Base-by-base conservation (phyloP, 495 filamentous ascomycete genomes). In the Aspergillus cristatus region DNA sequence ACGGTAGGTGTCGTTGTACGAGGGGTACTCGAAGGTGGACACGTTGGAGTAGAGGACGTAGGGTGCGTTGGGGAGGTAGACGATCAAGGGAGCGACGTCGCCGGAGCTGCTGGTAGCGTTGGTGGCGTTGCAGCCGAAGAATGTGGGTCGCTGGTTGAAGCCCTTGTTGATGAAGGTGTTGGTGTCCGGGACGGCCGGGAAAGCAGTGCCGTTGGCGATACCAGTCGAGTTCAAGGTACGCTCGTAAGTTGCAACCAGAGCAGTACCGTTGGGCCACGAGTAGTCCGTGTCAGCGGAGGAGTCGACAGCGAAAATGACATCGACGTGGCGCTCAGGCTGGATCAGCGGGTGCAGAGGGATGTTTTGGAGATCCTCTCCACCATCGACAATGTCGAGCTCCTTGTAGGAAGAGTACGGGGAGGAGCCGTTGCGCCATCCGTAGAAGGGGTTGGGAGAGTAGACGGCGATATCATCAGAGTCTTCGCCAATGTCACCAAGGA, bases 241-340 rank as follows among this genome's bases (percentile, higher is more conserved):
- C 50, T 84, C 65, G 63, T 91, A 95, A 18, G 84, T 87, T 14
- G 87, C 84, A 8, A 89, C 77, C 3, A 95, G 55, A 7, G 84
- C 68, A 7, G 87, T 85, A 24, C 86, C 90, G 60, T 94, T 93
- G 32, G 90, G 90, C 84, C 86, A 96, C 62, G 62, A 69, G 43
- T 66, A 68, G 8, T 60, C 55, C 0, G 82, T 90, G 58, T 96
- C 89, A 22, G 86, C 88, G 6, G 81, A 86, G 32, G 76, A 78
- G 60, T 97, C 90, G 44, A 94, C 65, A 15, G 89, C 90, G 55
- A 96, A 94, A 55, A 96, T 87, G 16, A 94, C 82, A 55, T 96
- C 91, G 35, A 97, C 80, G 29, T 71, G 45, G 17, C 90, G 83
- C 18, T 57, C 22, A 0, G 86, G 85, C 48, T 94, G 86, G 50